These are phyloP conservation scores for Trypanosoma brucei DNA, from an alignment of 208 protist genomes.

Conservation along the genomic window DNA sequence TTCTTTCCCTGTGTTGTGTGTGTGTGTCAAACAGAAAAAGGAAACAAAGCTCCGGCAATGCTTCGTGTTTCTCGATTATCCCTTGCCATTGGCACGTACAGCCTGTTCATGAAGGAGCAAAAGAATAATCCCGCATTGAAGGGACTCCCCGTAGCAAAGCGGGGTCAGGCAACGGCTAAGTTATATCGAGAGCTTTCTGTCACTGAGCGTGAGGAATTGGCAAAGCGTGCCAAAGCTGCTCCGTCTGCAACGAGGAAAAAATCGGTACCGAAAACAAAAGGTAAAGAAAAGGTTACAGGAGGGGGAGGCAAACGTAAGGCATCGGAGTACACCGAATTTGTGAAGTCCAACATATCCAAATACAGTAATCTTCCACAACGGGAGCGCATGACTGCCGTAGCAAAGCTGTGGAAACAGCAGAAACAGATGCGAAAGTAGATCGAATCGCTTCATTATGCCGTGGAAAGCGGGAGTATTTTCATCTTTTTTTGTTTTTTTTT, in stretches of 20 bases:
- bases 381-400: conserved; percentile 78
- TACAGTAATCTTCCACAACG: conserved; percentile 66
- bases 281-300: conserved; percentile 10
- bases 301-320: conserved; percentile 18
- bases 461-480: too few species aligned
- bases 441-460: not conserved
- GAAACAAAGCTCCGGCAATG: conserved; percentile 27
- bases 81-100: conserved; percentile 73
- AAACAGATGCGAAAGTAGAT: conserved; percentile 11
- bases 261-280: conserved; percentile 18
- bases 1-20: not conserved
- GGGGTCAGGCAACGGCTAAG: conserved; percentile 70
- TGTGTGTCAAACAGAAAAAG: not conserved
- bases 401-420: conserved; percentile 85
- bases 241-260: conserved; percentile 23
- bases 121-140: conserved; percentile 79
- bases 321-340: conserved; percentile 64
- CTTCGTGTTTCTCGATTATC: conserved; percentile 52
- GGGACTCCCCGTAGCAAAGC: conserved; percentile 60
- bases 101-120: conserved; percentile 85
- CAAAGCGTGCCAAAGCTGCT: conserved; percentile 60
- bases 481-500: not conserved
- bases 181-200: conserved; percentile 70
- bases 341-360: conserved; percentile 73
- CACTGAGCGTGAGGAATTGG: conserved; percentile 41